A percentile compares a stretch with the other conserved stretches of the same genome.
Conservation (phyloP, 2,329 filamentous ascomycete species). For the Zymoseptoria passerinii region DNA sequence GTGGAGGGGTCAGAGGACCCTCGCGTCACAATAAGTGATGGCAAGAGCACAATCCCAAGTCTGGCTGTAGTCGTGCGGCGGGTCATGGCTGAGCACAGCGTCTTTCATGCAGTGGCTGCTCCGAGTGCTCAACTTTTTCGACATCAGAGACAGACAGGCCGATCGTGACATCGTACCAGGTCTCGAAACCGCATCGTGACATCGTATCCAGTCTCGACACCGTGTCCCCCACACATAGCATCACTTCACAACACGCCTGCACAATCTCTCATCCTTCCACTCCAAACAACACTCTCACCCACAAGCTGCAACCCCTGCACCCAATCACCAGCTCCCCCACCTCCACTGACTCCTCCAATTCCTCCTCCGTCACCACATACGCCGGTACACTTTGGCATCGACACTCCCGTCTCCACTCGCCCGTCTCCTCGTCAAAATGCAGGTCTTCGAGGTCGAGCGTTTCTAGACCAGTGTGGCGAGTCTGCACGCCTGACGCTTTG, state of each 20-base stretch:
- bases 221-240: background rate
- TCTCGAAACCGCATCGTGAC: background rate
- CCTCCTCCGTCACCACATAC: slow-evolving; percentile 47
- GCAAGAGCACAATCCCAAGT: too few species aligned
- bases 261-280: slow-evolving; percentile 34
- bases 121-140: background rate
- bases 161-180: background rate
- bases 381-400: slow-evolving; percentile 51
- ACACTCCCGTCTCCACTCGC: slow-evolving; percentile 46
- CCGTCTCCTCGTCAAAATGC: slow-evolving; percentile 31
- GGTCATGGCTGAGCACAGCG: too few species aligned
- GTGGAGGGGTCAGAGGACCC: too few species aligned
- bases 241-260: background rate
- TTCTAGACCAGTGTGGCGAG: slow-evolving; percentile 43
- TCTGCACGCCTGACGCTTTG: background rate
- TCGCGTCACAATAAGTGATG: too few species aligned
- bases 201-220: background rate
- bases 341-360: slow-evolving; percentile 44
- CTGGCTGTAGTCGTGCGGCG: too few species aligned
- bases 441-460: slow-evolving; percentile 51
- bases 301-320: slow-evolving; percentile 56
- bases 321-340: slow-evolving; percentile 51
- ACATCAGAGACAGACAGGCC: too few species aligned
- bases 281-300: slow-evolving; percentile 53
- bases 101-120: background rate